Conservation (phyloP, 2,329 filamentous ascomycete genomes). For the Diaporthe sp. region DNA sequence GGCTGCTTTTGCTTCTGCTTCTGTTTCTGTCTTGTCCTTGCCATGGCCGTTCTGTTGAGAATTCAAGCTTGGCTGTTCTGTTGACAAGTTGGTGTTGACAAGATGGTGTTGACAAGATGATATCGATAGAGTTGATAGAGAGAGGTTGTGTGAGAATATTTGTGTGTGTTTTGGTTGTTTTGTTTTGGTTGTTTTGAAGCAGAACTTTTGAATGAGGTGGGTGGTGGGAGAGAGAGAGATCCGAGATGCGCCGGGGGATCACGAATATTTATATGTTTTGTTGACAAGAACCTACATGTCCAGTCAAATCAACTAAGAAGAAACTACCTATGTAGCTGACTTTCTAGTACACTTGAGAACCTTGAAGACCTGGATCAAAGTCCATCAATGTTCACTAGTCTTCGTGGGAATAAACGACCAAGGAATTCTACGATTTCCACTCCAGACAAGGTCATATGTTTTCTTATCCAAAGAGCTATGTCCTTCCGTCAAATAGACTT, state of each 20-base stretch:
- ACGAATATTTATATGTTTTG: too few relatives aligned
- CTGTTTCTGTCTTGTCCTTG: neutral
- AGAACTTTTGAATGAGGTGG: too few relatives aligned
- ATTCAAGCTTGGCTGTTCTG: neutral
- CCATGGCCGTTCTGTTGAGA: neutral
- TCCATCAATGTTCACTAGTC: neutral
- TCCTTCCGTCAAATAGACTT: neutral
- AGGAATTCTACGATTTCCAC: neutral
- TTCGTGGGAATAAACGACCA: neutral
- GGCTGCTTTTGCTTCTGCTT: too few relatives aligned
- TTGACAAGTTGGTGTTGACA: neutral
- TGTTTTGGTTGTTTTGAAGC: too few relatives aligned
- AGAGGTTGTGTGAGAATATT: too few relatives aligned
- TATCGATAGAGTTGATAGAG: too few relatives aligned
- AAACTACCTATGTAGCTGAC: neutral
- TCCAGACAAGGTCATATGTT: neutral
- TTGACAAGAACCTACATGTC: too few relatives aligned
- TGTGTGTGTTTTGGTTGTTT: too few relatives aligned
- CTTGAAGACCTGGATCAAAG: neutral
- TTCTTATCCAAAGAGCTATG: neutral
- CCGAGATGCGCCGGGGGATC: too few relatives aligned
- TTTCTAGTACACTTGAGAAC: neutral
- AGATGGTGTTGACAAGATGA: too few relatives aligned
- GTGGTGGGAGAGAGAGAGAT: too few relatives aligned
- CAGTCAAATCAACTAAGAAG: too few relatives aligned